A percentile compares a stretch with the other conserved stretches of the same genome.
phyloP scores from a whole-genome alignment of 1,284 basidiomycete species.

The Thelephora terrestris region DNA sequence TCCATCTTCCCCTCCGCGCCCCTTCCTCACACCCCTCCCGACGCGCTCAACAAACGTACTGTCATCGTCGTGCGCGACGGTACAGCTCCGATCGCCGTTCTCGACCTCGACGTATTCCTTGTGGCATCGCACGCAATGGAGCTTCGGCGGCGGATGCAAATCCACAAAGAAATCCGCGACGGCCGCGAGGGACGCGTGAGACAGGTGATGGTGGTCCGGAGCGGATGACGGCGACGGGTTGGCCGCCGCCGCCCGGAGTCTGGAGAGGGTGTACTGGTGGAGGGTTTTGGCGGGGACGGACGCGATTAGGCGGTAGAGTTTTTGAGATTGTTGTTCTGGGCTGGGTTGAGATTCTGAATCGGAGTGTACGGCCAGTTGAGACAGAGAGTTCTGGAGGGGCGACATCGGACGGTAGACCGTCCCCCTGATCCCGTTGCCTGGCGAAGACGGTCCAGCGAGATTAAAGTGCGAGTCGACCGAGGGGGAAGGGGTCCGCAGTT shows the following conservation, averaged over 20 bases:
- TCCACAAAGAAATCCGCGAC: slow-evolving; percentile 46
- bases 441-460: slow-evolving; percentile 18
- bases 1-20: slow-evolving; percentile 15
- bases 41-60: slow-evolving; percentile 40
- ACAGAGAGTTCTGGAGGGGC: slow-evolving; percentile 9
- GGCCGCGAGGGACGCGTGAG: slow-evolving; percentile 24
- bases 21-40: slow-evolving; percentile 18
- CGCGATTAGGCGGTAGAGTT: slow-evolving; percentile 41
- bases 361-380: slow-evolving; percentile 3
- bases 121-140: slow-evolving; percentile 70
- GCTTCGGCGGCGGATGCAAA: slow-evolving; percentile 49
- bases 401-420: slow-evolving; percentile 12
- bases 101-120: slow-evolving; percentile 32
- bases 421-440: slow-evolving; percentile 14
- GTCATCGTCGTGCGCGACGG: slow-evolving; percentile 46
- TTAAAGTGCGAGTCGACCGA: slow-evolving; percentile 28
- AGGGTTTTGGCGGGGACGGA: slow-evolving; percentile 58
- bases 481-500: slow-evolving; percentile 44
- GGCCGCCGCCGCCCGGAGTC: slow-evolving; percentile 22
- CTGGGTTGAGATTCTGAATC: slow-evolving; percentile 8
- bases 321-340: slow-evolving; percentile 25
- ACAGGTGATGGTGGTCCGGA: slow-evolving; percentile 6
- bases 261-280: slow-evolving; percentile 48
- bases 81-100: slow-evolving; percentile 27
- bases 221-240: no score